phyloP scores from a whole-genome alignment of 1,284 basidiomycete species.

The Rhizoctonia solani region DNA sequence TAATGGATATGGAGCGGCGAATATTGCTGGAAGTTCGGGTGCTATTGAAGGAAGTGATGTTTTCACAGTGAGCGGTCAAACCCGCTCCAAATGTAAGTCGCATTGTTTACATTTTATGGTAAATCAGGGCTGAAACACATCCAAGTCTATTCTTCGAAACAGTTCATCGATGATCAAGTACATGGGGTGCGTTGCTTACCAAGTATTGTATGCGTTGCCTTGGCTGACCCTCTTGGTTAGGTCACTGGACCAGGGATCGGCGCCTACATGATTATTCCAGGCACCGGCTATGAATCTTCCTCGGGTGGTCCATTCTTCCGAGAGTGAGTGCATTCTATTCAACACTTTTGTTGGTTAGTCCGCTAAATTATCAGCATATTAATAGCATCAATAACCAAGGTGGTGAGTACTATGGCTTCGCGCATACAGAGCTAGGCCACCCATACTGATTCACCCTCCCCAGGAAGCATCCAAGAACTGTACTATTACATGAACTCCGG shows the following conservation, averaged over 20 bases:
- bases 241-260: background rate
- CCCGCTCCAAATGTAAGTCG: background rate
- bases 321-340: background rate
- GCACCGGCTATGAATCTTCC: constrained; percentile 48
- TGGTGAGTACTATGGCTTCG: background rate
- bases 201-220: background rate
- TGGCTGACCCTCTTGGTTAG: background rate
- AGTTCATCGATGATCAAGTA: background rate
- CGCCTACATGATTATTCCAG: constrained; percentile 45
- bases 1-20: constrained; percentile 48
- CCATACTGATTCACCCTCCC: background rate
- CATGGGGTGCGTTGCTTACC: background rate
- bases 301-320: constrained; percentile 49
- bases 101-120: background rate
- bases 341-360: background rate
- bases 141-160: background rate
- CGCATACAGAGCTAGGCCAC: background rate
- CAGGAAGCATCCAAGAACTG: background rate
- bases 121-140: too few species aligned
- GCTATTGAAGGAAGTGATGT: background rate
- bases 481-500: constrained; percentile 34
- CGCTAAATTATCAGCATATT: background rate
- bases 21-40: constrained; percentile 43
- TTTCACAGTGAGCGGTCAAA: background rate
- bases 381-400: background rate